A percentile compares a stretch with the other conserved stretches of the same genome.
Conservation (phyloP, 441 rosid species). For the Dalechampia spathulata region DNA sequence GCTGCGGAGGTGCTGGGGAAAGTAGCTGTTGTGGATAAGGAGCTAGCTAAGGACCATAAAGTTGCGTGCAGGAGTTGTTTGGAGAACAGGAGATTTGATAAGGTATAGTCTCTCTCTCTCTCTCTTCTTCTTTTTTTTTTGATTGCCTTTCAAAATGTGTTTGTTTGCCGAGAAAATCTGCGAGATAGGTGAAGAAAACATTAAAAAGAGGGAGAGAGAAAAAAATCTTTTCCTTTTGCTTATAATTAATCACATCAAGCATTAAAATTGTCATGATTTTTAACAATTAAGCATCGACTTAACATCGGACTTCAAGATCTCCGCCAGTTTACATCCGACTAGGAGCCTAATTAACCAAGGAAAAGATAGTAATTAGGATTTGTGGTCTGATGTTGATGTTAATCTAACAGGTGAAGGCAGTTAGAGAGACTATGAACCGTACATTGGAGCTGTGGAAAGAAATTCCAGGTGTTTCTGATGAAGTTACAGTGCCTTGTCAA, state of each 20-base stretch:
- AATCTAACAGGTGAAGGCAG: constrained; percentile 60
- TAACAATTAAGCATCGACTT: too few relatives aligned
- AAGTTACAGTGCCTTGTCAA: constrained; percentile 34
- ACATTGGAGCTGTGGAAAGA: constrained; percentile 73
- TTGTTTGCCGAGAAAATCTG: constrained; percentile 10
- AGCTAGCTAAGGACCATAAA: constrained; percentile 49
- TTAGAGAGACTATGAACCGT: constrained; percentile 79
- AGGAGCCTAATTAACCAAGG: too few relatives aligned
- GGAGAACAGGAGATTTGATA: constrained; percentile 75
- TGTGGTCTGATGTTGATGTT: background rate
- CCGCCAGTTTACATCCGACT: too few relatives aligned
- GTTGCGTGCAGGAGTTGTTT: constrained; percentile 43
- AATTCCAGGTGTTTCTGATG: constrained; percentile 45
- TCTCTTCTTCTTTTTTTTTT: background rate
- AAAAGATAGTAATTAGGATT: too few relatives aligned
- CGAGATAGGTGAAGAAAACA: background rate
- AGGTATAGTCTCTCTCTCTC: constrained; percentile 33
- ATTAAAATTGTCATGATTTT: background rate
- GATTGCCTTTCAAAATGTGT: background rate
- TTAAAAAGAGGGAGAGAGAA: background rate
- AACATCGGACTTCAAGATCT: too few relatives aligned
- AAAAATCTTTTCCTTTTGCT: background rate
- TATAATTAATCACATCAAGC: background rate
- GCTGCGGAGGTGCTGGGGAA: constrained; percentile 80
- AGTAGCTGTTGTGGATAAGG: constrained; percentile 52